Evolutionary conservation across 2,329 filamentous ascomycete genomes (phyloP).

Genomic region (Meredithiella fracta): DNA sequence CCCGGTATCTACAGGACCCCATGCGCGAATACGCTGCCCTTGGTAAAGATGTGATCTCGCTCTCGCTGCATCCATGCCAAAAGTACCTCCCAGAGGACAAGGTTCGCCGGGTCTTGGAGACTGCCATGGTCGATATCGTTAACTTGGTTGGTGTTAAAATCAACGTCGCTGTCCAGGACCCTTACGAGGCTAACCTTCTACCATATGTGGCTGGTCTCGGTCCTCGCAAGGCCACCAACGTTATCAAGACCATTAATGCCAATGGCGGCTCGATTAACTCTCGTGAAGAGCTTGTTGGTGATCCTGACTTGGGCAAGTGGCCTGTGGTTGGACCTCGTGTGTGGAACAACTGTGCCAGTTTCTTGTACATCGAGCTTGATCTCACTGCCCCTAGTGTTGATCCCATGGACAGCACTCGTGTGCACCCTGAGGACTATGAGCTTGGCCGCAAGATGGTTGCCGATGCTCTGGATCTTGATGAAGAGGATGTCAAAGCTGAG

Average conservation of each 20-base stretch:
- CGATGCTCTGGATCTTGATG: conserved; percentile 87
- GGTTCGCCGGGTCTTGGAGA: conserved; percentile 71
- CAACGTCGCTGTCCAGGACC: conserved; percentile 71
- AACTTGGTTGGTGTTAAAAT: conserved; percentile 93
- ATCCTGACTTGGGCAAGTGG: conserved; percentile 60
- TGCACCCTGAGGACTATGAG: conserved; percentile 97
- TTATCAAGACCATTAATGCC: conserved; percentile 62
- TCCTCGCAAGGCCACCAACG: conserved; percentile 71
- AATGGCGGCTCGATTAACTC: conserved; percentile 77
- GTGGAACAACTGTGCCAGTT: conserved; percentile 94
- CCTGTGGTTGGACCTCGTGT: conserved; percentile 77
- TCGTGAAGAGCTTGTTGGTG: conserved; percentile 74
- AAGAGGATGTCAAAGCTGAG: conserved; percentile 94
- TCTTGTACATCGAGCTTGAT: conserved; percentile 80
- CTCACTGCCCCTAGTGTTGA: conserved; percentile 67
- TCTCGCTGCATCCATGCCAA: conserved; percentile 81
- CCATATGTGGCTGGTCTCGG: conserved; percentile 86
- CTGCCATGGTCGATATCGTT: conserved; percentile 96
- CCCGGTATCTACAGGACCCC: conserved; percentile 84
- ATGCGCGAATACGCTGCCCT: conserved; percentile 92
- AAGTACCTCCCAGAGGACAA: conserved; percentile 78
- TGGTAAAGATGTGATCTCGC: conserved; percentile 70
- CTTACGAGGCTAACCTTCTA: conserved; percentile 70
- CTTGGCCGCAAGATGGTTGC: conserved; percentile 96
- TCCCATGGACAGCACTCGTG: conserved; percentile 88